phyloP scores from a whole-genome alignment of 805 yeast genomes.

The Starmerella stigmatis region DNA sequence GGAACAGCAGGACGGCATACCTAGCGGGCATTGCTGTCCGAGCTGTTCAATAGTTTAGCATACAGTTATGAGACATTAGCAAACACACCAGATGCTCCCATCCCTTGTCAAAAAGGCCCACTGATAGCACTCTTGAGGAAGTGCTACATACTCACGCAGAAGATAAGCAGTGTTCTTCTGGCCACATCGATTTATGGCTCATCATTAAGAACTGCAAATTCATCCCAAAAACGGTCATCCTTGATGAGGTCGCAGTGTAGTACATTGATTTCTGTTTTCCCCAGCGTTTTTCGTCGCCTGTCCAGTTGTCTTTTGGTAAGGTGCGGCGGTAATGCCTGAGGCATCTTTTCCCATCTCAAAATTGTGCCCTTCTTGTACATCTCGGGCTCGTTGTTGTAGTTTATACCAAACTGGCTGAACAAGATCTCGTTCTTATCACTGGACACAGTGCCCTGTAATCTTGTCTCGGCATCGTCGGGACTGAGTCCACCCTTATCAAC shows the following conservation, averaged over 20 bases:
- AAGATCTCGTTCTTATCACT: constrained; percentile 82
- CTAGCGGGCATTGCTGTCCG: neutral
- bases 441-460: constrained; percentile 62
- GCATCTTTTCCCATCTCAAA: constrained; percentile 41
- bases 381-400: constrained; percentile 84
- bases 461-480: constrained; percentile 71
- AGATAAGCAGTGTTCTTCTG: too few species aligned
- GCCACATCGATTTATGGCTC: too few species aligned
- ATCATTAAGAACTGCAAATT: constrained; percentile 9
- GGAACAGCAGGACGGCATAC: too few species aligned
- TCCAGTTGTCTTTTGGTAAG: constrained; percentile 37
- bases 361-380: constrained; percentile 77
- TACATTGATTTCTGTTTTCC: constrained; percentile 38
- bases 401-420: constrained; percentile 65
- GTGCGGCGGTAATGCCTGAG: constrained; percentile 1
- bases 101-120: too few species aligned
- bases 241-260: constrained; percentile 54
- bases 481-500: constrained; percentile 58
- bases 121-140: too few species aligned
- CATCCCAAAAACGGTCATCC: constrained; percentile 48
- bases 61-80: too few species aligned
- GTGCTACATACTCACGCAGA: too few species aligned
- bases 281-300: constrained; percentile 39
- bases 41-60: too few species aligned
- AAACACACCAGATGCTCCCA: too few species aligned